These are phyloP conservation scores for Aleurites moluccanus DNA, from an alignment of 441 rosid species.

Conservation along the genomic window DNA sequence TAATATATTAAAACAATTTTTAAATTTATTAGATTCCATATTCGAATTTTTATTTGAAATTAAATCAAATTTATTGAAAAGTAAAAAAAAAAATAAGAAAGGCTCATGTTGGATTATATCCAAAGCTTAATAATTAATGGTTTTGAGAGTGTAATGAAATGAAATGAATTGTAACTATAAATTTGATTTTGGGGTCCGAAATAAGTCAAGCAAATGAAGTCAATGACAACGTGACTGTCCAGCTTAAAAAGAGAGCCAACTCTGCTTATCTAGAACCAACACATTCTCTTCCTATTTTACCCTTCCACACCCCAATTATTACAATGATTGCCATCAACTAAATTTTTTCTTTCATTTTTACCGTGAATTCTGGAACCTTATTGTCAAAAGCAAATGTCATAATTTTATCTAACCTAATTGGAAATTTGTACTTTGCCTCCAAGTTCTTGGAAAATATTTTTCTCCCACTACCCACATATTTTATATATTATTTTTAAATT, in stretches of 20 bases:
- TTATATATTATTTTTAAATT: too few species aligned
- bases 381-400: not conserved
- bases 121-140: not conserved
- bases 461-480: too few species aligned
- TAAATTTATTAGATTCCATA: too few species aligned
- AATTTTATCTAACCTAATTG: too few species aligned
- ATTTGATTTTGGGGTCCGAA: not conserved
- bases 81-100: not conserved
- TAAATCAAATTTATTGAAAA: too few species aligned
- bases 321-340: not conserved
- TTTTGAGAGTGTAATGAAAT: too few species aligned
- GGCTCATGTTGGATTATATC: not conserved
- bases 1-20: too few species aligned
- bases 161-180: not conserved
- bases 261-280: not conserved
- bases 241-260: not conserved
- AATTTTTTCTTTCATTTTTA: too few species aligned
- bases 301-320: not conserved
- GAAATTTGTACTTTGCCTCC: not conserved
- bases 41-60: too few species aligned
- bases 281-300: not conserved
- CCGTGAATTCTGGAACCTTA: not conserved
- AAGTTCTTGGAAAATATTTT: too few species aligned
- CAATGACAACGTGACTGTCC: not conserved
- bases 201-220: constrained; percentile 10